Evolutionary conservation across 1,139 yeast genomes (phyloP).

Genomic region (Yamadazyma pseudoaaseri): DNA sequence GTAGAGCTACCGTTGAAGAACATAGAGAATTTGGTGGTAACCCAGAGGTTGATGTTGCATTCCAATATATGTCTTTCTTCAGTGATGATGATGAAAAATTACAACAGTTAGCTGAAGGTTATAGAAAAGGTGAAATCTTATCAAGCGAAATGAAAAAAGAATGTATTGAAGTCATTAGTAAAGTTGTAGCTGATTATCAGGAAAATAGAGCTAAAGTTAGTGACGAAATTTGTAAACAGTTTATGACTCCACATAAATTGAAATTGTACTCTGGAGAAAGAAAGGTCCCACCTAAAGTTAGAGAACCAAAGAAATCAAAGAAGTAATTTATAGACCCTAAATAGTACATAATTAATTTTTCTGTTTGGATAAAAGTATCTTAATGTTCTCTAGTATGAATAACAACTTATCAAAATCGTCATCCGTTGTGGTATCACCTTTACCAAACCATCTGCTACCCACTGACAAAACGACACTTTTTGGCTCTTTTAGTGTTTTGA

Average conservation of each 20-base stretch:
- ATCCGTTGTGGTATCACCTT: slow-evolving; percentile 29
- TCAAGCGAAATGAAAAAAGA: slow-evolving; percentile 93
- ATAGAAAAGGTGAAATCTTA: slow-evolving; percentile 77
- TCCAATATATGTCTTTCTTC: slow-evolving; percentile 88
- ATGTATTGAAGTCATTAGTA: slow-evolving; percentile 78
- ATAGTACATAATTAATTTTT: slow-evolving; percentile 1
- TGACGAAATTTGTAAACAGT: slow-evolving; percentile 63
- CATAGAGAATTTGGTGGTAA: slow-evolving; percentile 90
- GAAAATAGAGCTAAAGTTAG: slow-evolving; percentile 67
- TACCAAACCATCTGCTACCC: slow-evolving; percentile 46
- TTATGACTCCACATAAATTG: slow-evolving; percentile 84
- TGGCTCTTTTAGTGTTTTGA: slow-evolving; percentile 24
- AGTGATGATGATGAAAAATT: slow-evolving; percentile 83
- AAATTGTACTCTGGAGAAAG: slow-evolving; percentile 73
- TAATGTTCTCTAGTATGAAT: slow-evolving; percentile 38
- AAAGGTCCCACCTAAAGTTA: slow-evolving; percentile 63
- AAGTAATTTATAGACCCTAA: slow-evolving; percentile 3
- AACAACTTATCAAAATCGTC: slow-evolving; percentile 43
- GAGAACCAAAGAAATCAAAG: slow-evolving; percentile 30
- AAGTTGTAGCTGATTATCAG: slow-evolving; percentile 80
- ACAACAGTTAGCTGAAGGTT: slow-evolving; percentile 58
- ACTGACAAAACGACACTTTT: slow-evolving; percentile 37
- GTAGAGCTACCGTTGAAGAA: slow-evolving; percentile 82
- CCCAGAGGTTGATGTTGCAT: slow-evolving; percentile 95
- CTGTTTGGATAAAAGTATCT: slow-evolving; percentile 15